Evolutionary conservation across 1,284 basidiomycete genomes (phyloP), one percentile per base, ranked within the genome.

Genomic region (Sanghuangporus baumii): DNA sequence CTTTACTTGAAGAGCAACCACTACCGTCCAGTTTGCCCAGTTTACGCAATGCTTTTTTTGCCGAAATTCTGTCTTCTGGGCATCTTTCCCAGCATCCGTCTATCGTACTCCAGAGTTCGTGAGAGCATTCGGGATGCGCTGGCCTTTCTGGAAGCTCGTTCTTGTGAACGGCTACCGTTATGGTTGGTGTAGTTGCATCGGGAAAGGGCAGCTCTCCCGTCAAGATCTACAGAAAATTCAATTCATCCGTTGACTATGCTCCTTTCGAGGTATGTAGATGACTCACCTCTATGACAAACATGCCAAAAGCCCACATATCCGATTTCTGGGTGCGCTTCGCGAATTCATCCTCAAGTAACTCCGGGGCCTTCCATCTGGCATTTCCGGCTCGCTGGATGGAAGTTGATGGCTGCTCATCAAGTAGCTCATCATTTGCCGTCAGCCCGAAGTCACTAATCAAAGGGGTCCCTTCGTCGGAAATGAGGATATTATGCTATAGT

Each of bases 271-370:
- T 11, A 34, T 43, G 1, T 20, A 40, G 6, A 41, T 6, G 4
- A 23, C 37, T 41, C 9, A 58, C 61, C 43, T 62, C 61, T 23
- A 62, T 58, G 1, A 26, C 16, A 16, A 58, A 40, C 61, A 62
- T 62, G 4, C 61, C 61, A 16, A 62, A 62, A n/a, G 61, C 61
- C 61, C 61, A 62, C 36, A 62, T 51, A 31, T 62, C 61, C 1
- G 55, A 62, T 20, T 18, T 55, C 20, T 51, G 37, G 16, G 61
- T 50, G 34, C n/a, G 31, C 23, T 36, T 31, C 9, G 26, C 36
- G 5, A 12, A 11, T 1, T 18, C 55, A 26, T 59, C 48, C 12
- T 18, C 43, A 9, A 59, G 37, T 14, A 60, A 16, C 26, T 63
- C 62, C 7, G 26, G 26, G 6, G 62, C 31, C 57, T 40, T 54